Base-by-base conservation (phyloP, 805 yeast genomes). In the Millerago galiae region DNA sequence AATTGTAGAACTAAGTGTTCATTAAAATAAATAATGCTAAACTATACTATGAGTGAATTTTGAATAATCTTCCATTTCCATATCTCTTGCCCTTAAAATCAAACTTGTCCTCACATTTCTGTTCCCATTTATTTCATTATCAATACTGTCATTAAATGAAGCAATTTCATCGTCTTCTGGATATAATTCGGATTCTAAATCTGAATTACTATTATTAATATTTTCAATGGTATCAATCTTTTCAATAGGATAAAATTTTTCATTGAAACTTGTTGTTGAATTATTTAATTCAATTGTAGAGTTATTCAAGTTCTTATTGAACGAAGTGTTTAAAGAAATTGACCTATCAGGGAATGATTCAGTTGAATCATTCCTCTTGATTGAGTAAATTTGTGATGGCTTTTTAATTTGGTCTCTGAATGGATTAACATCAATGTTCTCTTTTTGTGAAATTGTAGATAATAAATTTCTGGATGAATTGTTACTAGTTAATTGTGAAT, bases 41-140 rank as follows among this genome's bases (percentile, higher is more conserved):
- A 21, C 24, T 21, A 21, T 28, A 8, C 12, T 17, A n/a, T 21
- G 1, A 12, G 14, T 33, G 25, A 40, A 41, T 11, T 37, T 18
- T 5, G 51, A 51, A 35, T 56, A 56, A 28, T 55, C 55, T 34
- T 55, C 59, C 17, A 33, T 12, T 33, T 53, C 56, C 56, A 55
- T 53, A 17, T 55, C 46, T 28, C 35, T 42, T 11, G 56, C 56
- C 27, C 59, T 45, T 2, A 41, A 11, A 7, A 50, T 38, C 26
- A 55, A 31, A 42, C 55, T 50, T 27, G 52, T 46, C 38, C 57
- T 50, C 10, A 51, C 55, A 25, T 38, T 35, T 10, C 9, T 29
- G 16, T 35, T 35, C 6, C 40, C 18, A 9, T 17, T 12, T 6
- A 16, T 15, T 15, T 15, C 34, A 32, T 15, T 32, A n/a, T 26